These are phyloP conservation scores for Blastomyces gilchristii DNA, from an alignment of 2,329 filamentous ascomycete genomes.

Conservation along the genomic window DNA sequence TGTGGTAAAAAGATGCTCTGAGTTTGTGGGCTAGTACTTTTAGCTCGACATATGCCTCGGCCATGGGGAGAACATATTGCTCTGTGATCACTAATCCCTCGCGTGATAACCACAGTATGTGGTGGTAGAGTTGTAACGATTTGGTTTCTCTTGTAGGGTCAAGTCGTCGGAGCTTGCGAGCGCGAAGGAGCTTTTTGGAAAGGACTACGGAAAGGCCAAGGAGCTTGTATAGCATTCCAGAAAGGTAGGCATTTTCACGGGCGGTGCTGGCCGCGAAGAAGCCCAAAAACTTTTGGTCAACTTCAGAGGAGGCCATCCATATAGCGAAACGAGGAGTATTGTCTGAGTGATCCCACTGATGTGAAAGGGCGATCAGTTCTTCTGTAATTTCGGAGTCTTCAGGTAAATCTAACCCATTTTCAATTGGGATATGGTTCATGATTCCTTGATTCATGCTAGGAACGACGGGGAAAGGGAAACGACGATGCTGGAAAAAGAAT, in stretches of 20 bases:
- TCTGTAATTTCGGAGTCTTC: slow-evolving; percentile 1
- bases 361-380: slow-evolving; percentile 14
- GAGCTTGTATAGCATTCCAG: slow-evolving; percentile 70
- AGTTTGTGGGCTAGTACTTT: slow-evolving; percentile 87
- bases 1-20: slow-evolving; percentile 87
- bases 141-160: slow-evolving; percentile 69
- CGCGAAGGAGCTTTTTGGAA: slow-evolving; percentile 69
- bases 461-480: not conserved
- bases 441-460: not conserved
- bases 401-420: not conserved
- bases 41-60: slow-evolving; percentile 66
- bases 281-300: slow-evolving; percentile 95
- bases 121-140: slow-evolving; percentile 71
- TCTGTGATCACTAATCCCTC: slow-evolving; percentile 86
- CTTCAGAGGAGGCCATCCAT: slow-evolving; percentile 88
- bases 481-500: not conserved
- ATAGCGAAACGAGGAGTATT: slow-evolving; percentile 26
- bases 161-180: slow-evolving; percentile 71
- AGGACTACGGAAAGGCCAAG: slow-evolving; percentile 83
- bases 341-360: slow-evolving; percentile 22
- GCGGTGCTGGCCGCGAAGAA: slow-evolving; percentile 73
- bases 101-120: slow-evolving; percentile 90
- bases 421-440: slow-evolving; percentile 1
- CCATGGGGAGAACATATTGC: slow-evolving; percentile 73
- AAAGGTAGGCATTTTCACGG: slow-evolving; percentile 66